Percentiles rank a stretch among this genome's conserved stretches.
Evolutionary conservation across 805 yeast genomes (phyloP).

Genomic region (Yarrowia divulgata): DNA sequence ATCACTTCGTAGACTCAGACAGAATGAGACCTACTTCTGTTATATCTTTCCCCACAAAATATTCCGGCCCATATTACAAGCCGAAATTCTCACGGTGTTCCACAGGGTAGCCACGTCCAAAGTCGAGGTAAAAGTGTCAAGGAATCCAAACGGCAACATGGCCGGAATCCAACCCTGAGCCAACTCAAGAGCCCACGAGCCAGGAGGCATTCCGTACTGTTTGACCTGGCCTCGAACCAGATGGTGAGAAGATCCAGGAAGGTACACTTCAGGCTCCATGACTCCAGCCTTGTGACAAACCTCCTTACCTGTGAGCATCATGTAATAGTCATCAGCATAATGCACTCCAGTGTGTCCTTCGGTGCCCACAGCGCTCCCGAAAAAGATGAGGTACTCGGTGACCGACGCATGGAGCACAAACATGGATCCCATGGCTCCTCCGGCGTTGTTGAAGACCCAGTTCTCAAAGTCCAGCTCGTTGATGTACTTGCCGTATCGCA

Average conservation of each 20-base stretch:
- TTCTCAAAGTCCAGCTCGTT: slow-evolving; percentile 76
- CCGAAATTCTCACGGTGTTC: slow-evolving; percentile 78
- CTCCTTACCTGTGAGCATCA: slow-evolving; percentile 83
- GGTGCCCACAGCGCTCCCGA: slow-evolving; percentile 94
- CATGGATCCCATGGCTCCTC: slow-evolving; percentile 97
- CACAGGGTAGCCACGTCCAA: slow-evolving; percentile 73
- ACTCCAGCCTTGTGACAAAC: slow-evolving; percentile 72
- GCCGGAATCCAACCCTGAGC: slow-evolving; percentile 99
- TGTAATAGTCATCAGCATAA: slow-evolving; percentile 96
- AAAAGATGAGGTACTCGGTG: slow-evolving; percentile 89
- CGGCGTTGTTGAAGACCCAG: slow-evolving; percentile 98
- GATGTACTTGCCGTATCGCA: slow-evolving; percentile 74
- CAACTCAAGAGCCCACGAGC: slow-evolving; percentile 86
- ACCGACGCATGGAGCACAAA: slow-evolving; percentile 92
- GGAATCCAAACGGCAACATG: slow-evolving; percentile 95
- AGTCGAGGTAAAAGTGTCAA: slow-evolving; percentile 80
- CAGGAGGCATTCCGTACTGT: slow-evolving; percentile 86
- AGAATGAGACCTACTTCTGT: not conserved
- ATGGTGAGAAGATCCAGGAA: slow-evolving; percentile 90
- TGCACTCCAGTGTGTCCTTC: slow-evolving; percentile 97
- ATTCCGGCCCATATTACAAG: slow-evolving; percentile 74
- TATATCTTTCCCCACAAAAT: slow-evolving; percentile 74
- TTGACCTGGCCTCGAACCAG: slow-evolving; percentile 73
- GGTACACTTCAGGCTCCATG: slow-evolving; percentile 68
- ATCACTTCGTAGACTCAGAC: no score